These are phyloP conservation scores for Dillenia turbinata DNA, from an alignment of 164 flowering plant genomes.

Conservation along the genomic window DNA sequence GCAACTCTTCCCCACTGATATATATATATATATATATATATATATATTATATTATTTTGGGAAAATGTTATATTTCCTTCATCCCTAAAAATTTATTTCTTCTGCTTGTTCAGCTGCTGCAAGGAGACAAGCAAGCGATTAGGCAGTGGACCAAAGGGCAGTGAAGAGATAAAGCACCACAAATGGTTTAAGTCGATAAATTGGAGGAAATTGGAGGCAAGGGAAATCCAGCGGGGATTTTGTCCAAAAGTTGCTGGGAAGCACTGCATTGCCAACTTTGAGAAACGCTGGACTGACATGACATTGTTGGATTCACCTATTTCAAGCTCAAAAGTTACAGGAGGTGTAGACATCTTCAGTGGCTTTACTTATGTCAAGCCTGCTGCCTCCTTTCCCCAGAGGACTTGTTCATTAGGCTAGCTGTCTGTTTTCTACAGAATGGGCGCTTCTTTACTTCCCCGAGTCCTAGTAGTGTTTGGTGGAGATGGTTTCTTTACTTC, in stretches of 20 bases:
- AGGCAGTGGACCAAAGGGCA: conserved; percentile 65
- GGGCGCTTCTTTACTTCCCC: too few relatives aligned
- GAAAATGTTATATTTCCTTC: background rate
- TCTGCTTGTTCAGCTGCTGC: conserved; percentile 46
- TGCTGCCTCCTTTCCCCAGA: conserved; percentile 18
- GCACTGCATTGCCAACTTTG: conserved; percentile 80
- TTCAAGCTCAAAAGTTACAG: conserved; percentile 47
- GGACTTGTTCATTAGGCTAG: conserved; percentile 20
- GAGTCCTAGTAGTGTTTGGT: too few relatives aligned
- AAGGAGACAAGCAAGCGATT: conserved; percentile 75
- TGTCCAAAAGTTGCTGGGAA: conserved; percentile 74
- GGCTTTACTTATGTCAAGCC: conserved; percentile 55
- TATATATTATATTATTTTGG: too few relatives aligned
- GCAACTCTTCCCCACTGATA: too few relatives aligned
- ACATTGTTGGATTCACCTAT: conserved; percentile 69
- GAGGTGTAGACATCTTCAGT: conserved; percentile 40
- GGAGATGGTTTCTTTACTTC: too few relatives aligned
- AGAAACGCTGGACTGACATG: conserved; percentile 79
- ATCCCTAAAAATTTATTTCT: conserved; percentile 2
- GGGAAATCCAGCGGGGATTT: conserved; percentile 72
- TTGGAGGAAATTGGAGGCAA: conserved; percentile 79
- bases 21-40: too few relatives aligned
- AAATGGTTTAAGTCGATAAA: conserved; percentile 86
- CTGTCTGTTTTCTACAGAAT: too few relatives aligned
- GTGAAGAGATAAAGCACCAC: conserved; percentile 74